Conservation (phyloP, 345 rosid species). For the Trapa bicornis region DNA sequence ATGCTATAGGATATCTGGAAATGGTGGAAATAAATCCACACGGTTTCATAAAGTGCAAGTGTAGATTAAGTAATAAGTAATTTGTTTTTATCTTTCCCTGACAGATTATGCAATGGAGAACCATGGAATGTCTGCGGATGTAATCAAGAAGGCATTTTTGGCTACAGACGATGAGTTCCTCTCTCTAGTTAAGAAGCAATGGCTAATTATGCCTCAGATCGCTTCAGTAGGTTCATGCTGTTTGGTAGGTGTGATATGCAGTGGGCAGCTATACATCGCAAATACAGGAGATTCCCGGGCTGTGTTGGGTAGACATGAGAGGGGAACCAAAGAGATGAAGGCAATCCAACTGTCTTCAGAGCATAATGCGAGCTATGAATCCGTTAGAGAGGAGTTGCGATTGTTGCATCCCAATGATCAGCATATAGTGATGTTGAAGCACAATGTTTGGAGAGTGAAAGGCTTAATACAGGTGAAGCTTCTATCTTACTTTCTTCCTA, state of each 20-base stretch:
- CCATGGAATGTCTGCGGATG: constrained; percentile 76
- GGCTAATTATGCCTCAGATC: constrained; percentile 62
- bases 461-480: constrained; percentile 77
- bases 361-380: constrained; percentile 76
- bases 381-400: constrained; percentile 83
- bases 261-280: constrained; percentile 68
- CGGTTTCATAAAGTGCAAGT: neutral
- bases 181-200: constrained; percentile 38
- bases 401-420: constrained; percentile 92
- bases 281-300: constrained; percentile 95
- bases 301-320: constrained; percentile 61
- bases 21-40: neutral
- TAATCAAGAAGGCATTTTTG: constrained; percentile 64
- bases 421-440: constrained; percentile 18
- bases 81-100: constrained; percentile 14
- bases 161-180: constrained; percentile 43
- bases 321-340: constrained; percentile 40
- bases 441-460: constrained; percentile 89
- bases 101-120: constrained; percentile 82
- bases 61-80: neutral
- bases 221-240: constrained; percentile 22
- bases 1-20: neutral
- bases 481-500: neutral
- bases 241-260: constrained; percentile 77
- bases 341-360: constrained; percentile 80